Base-by-base conservation (phyloP, 352 stramenopile genomes). In the Phytophthora constricta region DNA sequence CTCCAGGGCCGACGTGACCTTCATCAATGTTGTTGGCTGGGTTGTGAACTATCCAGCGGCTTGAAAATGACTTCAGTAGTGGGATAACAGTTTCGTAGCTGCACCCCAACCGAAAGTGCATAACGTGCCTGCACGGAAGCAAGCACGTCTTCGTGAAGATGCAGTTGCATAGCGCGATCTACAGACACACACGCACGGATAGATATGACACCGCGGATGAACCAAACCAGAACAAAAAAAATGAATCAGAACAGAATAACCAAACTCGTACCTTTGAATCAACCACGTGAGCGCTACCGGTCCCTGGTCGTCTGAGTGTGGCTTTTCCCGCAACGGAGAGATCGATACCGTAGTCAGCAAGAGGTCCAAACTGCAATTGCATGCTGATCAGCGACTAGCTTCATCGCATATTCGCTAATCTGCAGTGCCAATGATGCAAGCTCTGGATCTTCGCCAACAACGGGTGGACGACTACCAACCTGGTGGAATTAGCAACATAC, bases 121-220 rank as follows among this genome's bases (percentile, higher is more conserved):
- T 31, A 20, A 64, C 37, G 31, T 49, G 60, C 0, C 51, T 37
- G 14, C 43, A 68, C 2, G 45, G 33, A 3, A 68, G 9, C 1
- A 57, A 42, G 17, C 27, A 62, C 0, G 60, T 68, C 17, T 43
- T 14, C 39, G 56, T 68, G 23, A 68, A 68, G 7, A 51, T 68
- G 22, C 42, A 68, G 11, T 17, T 49, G 39, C 61, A 58, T 31
- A 13, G 42, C 7, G 7, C 49, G 9, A 1, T 41, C 42, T 46
- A 34, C 20, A 2, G 33, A 45, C 2, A 20, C 4, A 23, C 2
- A 53, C n/a, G n/a, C n/a, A n/a, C n/a, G n/a, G n/a, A n/a, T n/a
- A n/a, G n/a, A n/a, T n/a, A n/a, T n/a, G n/a, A n/a, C n/a, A n/a
- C n/a, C n/a, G n/a, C n/a, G n/a, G n/a, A n/a, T n/a, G n/a, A n/a